Conservation (phyloP, 78 protist genomes). For the Dictyostelium intermedium region DNA sequence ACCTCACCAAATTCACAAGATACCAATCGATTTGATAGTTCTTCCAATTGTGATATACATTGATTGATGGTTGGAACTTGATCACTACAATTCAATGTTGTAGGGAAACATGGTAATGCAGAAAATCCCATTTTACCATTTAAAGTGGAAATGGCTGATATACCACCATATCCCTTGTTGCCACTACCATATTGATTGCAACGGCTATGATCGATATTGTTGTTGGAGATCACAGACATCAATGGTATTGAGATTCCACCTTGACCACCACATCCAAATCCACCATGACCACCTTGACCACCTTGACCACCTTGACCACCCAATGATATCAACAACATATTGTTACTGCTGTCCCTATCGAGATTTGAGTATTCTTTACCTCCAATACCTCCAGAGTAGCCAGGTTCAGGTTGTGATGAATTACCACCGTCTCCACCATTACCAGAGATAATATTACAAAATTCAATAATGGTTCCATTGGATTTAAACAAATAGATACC, state of each 20-base stretch:
- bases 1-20: slow-evolving; percentile 27
- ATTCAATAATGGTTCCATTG: background rate
- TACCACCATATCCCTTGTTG: background rate
- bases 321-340: background rate
- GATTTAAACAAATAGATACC: background rate
- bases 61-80: background rate
- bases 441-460: background rate
- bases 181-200: background rate
- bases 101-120: background rate
- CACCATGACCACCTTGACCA: background rate
- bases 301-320: slow-evolving; percentile 14
- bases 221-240: background rate
- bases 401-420: background rate
- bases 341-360: background rate
- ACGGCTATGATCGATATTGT: too few relatives aligned
- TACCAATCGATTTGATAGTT: background rate
- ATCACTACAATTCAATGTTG: background rate
- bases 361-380: background rate
- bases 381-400: slow-evolving; percentile 2
- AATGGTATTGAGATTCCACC: background rate
- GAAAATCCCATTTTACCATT: background rate
- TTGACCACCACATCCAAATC: background rate
- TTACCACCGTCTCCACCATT: slow-evolving; percentile 35
- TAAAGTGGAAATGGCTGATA: background rate
- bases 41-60: background rate